A percentile compares a stretch with the other conserved stretches of the same genome.
phyloP scores from a whole-genome alignment of 1,284 basidiomycete genomes.

The Rhodotorula sp. region DNA sequence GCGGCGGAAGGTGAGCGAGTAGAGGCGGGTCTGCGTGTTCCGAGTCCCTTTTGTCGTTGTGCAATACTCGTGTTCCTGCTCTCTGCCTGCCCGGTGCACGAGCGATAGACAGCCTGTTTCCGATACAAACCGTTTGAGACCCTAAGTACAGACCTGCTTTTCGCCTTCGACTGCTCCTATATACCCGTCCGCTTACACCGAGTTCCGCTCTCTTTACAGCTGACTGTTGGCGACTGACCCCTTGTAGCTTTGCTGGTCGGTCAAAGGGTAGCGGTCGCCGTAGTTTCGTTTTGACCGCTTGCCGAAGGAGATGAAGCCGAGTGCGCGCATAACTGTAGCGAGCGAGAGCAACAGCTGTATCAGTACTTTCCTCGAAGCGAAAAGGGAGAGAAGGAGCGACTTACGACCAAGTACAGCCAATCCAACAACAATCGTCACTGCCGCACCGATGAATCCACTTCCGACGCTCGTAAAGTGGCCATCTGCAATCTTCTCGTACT shows the following conservation, averaged over 20 bases:
- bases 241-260: conserved; percentile 15
- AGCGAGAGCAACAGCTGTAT: background rate
- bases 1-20: too few relatives aligned
- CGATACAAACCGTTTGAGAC: too few relatives aligned
- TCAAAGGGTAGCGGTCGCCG: conserved; percentile 23
- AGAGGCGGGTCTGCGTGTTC: too few relatives aligned
- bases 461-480: conserved; percentile 32
- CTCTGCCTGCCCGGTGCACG: too few relatives aligned
- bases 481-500: conserved; percentile 16
- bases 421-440: conserved; percentile 27
- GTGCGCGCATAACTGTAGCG: background rate
- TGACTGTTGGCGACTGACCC: conserved; percentile 7
- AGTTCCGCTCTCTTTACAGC: too few relatives aligned
- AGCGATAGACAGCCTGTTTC: too few relatives aligned
- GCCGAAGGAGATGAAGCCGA: conserved; percentile 25
- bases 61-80: too few relatives aligned
- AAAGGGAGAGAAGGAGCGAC: background rate
- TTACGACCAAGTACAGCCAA: conserved; percentile 15
- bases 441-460: conserved; percentile 35
- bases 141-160: too few relatives aligned
- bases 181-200: too few relatives aligned
- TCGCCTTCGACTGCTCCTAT: too few relatives aligned
- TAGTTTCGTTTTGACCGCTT: background rate
- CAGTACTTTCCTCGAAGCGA: background rate
- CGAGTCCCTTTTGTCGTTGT: too few relatives aligned